Evolutionary conservation across 768 basidiomycete genomes (phyloP).

Genomic region (Pisolithus marmoratus): DNA sequence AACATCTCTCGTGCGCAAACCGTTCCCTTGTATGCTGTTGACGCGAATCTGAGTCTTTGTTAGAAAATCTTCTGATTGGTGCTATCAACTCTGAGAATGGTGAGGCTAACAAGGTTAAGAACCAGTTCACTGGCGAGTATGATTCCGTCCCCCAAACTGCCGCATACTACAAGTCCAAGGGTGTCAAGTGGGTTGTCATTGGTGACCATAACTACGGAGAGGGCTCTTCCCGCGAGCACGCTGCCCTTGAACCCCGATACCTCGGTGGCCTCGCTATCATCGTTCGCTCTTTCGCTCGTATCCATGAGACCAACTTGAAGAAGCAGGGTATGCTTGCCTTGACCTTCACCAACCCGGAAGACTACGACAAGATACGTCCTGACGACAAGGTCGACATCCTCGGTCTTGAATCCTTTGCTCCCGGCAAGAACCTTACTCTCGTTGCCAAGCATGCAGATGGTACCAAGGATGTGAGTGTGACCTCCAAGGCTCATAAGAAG

Average conservation of each 20-base stretch:
- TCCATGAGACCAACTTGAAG: constrained; percentile 98
- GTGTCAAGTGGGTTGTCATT: constrained; percentile 95
- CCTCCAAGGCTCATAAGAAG: not conserved
- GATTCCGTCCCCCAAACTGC: constrained; percentile 81
- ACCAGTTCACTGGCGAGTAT: constrained; percentile 82
- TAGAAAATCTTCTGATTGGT: constrained; percentile 96
- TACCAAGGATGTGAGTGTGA: constrained; percentile 48
- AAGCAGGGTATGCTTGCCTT: constrained; percentile 99
- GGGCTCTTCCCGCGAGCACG: constrained; percentile 97
- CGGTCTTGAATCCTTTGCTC: constrained; percentile 83
- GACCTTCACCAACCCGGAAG: constrained; percentile 85
- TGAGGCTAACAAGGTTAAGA: constrained; percentile 94
- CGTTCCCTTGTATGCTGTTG: not conserved
- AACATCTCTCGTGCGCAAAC: constrained; percentile 83
- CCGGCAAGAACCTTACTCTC: constrained; percentile 87
- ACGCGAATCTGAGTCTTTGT: constrained; percentile 1
- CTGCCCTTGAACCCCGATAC: constrained; percentile 92
- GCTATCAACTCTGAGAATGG: constrained; percentile 95
- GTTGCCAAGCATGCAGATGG: constrained; percentile 81
- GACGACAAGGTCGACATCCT: constrained; percentile 85
- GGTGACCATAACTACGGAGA: constrained; percentile 97
- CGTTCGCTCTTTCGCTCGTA: constrained; percentile 93
- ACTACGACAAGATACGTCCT: constrained; percentile 90
- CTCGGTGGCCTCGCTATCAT: constrained; percentile 95
- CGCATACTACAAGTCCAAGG: constrained; percentile 82